Evolutionary conservation across 768 basidiomycete species (phyloP).

Genomic region (Amanita phalloides): DNA sequence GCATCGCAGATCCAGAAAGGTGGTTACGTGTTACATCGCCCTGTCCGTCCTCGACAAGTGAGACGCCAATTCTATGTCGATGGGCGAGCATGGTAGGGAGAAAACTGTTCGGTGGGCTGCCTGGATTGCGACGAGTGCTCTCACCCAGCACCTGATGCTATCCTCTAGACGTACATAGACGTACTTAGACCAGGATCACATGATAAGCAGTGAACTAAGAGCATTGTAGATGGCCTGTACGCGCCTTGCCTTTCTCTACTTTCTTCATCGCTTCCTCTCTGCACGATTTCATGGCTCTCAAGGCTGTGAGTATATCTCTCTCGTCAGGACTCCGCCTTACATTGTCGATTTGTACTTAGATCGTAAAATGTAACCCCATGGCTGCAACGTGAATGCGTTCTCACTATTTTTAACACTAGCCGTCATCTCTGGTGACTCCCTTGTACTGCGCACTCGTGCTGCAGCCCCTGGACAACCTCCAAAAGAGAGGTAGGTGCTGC

Average conservation of each 20-base stretch:
- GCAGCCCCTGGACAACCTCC: conserved; percentile 79
- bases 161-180: background rate
- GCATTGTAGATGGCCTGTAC: background rate
- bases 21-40: conserved; percentile 25
- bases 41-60: background rate
- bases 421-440: conserved; percentile 84
- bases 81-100: conserved; percentile 19
- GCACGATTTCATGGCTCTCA: conserved; percentile 47
- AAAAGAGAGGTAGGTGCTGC: conserved; percentile 64
- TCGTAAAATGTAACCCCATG: conserved; percentile 43
- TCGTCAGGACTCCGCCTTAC: background rate
- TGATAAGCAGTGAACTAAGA: background rate
- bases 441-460: conserved; percentile 69
- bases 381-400: conserved; percentile 4
- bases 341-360: conserved; percentile 19
- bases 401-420: conserved; percentile 34
- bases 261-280: conserved; percentile 2
- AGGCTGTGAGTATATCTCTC: conserved; percentile 44
- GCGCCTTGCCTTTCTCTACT: background rate
- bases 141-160: background rate
- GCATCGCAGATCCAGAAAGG: conserved; percentile 21
- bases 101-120: conserved; percentile 17
- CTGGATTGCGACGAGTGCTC: conserved; percentile 5
- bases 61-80: conserved; percentile 8
- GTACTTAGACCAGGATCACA: background rate